phyloP scores from a whole-genome alignment of 179 eudicot species.

The Amaranthus tricolor region DNA sequence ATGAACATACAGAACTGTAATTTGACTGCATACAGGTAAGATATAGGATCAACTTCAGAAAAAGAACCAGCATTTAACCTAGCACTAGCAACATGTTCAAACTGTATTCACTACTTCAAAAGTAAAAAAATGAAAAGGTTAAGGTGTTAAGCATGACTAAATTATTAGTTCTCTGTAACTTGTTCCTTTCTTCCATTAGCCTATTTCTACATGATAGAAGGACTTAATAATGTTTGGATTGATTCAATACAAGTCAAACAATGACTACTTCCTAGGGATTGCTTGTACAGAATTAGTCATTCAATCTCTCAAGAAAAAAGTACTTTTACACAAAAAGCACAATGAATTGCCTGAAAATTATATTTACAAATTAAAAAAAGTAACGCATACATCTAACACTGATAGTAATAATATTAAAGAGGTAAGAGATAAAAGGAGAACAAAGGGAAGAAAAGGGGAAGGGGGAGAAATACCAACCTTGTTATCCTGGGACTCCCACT shows the following conservation, averaged over 20 bases:
- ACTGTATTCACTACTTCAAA: background rate
- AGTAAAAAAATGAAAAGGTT: background rate
- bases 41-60: background rate
- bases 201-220: background rate
- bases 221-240: background rate
- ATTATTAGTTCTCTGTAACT: background rate
- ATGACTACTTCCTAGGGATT: background rate
- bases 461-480: conserved; percentile 47
- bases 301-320: background rate
- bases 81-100: background rate
- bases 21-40: background rate
- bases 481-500: conserved; percentile 58
- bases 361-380: background rate
- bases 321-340: background rate
- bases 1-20: background rate
- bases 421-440: background rate
- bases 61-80: background rate
- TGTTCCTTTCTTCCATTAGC: background rate
- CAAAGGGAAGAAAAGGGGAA: background rate
- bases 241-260: background rate
- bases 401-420: background rate
- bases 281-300: background rate
- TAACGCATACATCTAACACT: background rate
- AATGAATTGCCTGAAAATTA: background rate
- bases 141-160: too few relatives aligned